These are phyloP conservation scores for Nicotiana rustica DNA, from an alignment of 305 asterid species.

Conservation along the genomic window DNA sequence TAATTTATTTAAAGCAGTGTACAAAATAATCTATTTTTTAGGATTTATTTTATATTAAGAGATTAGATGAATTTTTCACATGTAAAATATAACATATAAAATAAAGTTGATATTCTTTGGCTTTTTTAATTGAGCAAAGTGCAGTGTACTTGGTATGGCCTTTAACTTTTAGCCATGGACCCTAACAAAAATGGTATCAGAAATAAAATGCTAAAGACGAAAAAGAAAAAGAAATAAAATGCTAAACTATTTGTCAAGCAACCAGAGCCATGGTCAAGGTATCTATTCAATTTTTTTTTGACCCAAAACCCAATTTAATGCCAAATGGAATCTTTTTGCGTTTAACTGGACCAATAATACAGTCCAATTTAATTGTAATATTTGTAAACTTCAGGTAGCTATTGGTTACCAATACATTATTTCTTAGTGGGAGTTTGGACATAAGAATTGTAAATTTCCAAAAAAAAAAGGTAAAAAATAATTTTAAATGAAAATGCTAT, in stretches of 20 bases:
- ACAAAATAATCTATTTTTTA: background rate
- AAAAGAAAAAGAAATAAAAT: background rate
- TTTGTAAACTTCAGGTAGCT: background rate
- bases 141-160: conserved; percentile 30
- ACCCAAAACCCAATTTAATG: conserved; percentile 14
- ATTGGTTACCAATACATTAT: too few relatives aligned
- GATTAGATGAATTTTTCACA: background rate
- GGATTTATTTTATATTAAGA: background rate
- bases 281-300: background rate
- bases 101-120: conserved; percentile 9
- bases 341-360: conserved; percentile 18
- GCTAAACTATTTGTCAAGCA: conserved; percentile 27
- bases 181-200: conserved; percentile 32
- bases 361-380: background rate
- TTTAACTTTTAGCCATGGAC: conserved; percentile 33
- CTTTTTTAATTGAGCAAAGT: conserved; percentile 30
- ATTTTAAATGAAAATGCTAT: too few relatives aligned
- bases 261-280: conserved; percentile 29
- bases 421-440: too few relatives aligned
- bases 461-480: too few relatives aligned
- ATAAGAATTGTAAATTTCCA: too few relatives aligned
- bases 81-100: conserved; percentile 18
- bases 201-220: background rate
- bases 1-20: background rate
- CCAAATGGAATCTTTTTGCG: background rate